A percentile compares a stretch with the other conserved stretches of the same genome.
These are phyloP conservation scores for Kwoniella bestiolae DNA, from an alignment of 768 basidiomycete species.

Conservation along the genomic window DNA sequence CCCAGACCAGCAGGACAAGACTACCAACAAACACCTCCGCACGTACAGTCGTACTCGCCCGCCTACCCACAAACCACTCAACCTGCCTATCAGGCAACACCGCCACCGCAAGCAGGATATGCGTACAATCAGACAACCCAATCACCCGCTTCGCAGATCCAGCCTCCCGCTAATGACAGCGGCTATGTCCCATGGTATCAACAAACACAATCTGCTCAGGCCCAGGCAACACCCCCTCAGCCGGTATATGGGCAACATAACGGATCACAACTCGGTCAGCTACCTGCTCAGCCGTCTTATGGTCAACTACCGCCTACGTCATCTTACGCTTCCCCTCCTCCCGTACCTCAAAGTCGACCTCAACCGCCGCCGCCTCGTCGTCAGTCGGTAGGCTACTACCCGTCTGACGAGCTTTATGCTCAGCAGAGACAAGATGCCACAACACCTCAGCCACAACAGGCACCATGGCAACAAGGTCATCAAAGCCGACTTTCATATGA, in stretches of 20 bases:
- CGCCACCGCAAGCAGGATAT: background rate
- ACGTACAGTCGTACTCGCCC: constrained; percentile 12
- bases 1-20: constrained; percentile 2
- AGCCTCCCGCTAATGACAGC: constrained; percentile 4
- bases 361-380: constrained; percentile 39
- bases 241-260: constrained; percentile 16
- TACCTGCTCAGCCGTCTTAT: constrained; percentile 1
- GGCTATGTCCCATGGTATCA: constrained; percentile 53
- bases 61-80: constrained; percentile 15
- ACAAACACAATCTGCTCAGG: constrained; percentile 38
- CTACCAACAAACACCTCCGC: constrained; percentile 17
- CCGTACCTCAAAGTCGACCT: constrained; percentile 27
- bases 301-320: constrained; percentile 6
- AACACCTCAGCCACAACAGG: constrained; percentile 6
- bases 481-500: constrained; percentile 10
- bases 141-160: constrained; percentile 1
- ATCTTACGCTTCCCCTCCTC: constrained; percentile 12
- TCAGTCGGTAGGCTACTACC: constrained; percentile 44
- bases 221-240: constrained; percentile 16
- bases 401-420: constrained; percentile 50
- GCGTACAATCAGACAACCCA: constrained; percentile 1
- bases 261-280: constrained; percentile 7
- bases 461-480: constrained; percentile 25
- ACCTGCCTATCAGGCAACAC: constrained; percentile 9
- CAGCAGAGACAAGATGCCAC: constrained; percentile 21